Evolutionary conservation across 2,329 filamentous ascomycete genomes (phyloP).

Genomic region (Dothiorella sarmentorum): DNA sequence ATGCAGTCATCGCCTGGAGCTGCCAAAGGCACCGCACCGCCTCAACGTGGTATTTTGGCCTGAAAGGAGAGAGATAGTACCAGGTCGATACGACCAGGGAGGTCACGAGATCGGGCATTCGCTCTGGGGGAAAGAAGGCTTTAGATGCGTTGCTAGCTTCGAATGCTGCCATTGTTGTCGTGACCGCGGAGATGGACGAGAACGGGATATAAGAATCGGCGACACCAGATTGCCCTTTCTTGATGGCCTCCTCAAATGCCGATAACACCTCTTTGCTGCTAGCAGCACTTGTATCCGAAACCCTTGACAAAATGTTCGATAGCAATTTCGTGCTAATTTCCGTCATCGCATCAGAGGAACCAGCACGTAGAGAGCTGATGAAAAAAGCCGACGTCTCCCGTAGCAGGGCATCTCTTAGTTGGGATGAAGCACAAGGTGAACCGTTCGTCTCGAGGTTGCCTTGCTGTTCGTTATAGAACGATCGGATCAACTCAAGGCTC

Average conservation of each 20-base stretch:
- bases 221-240: background rate
- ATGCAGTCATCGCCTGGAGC: conserved; percentile 68
- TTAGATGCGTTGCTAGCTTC: conserved; percentile 28
- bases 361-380: conserved; percentile 23
- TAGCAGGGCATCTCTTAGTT: conserved; percentile 30
- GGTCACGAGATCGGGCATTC: conserved; percentile 61
- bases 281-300: conserved; percentile 26
- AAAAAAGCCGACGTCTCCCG: conserved; percentile 31
- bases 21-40: conserved; percentile 83
- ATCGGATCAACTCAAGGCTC: conserved; percentile 25
- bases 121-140: conserved; percentile 34
- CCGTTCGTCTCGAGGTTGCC: conserved; percentile 33
- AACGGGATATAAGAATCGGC: conserved; percentile 24
- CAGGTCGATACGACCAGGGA: conserved; percentile 71
- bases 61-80: conserved; percentile 74
- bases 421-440: conserved; percentile 26
- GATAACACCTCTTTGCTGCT: conserved; percentile 28
- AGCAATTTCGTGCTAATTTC: conserved; percentile 34
- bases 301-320: conserved; percentile 33
- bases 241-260: conserved; percentile 22
- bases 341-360: conserved; percentile 19
- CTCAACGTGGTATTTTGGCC: conserved; percentile 93
- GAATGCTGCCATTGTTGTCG: conserved; percentile 32
- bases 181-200: conserved; percentile 30
- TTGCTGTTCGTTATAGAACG: conserved; percentile 37